A percentile compares a stretch with the other conserved stretches of the same genome.
Conservation (phyloP, 2,329 filamentous ascomycete genomes). For the Colletotrichum salicis region DNA sequence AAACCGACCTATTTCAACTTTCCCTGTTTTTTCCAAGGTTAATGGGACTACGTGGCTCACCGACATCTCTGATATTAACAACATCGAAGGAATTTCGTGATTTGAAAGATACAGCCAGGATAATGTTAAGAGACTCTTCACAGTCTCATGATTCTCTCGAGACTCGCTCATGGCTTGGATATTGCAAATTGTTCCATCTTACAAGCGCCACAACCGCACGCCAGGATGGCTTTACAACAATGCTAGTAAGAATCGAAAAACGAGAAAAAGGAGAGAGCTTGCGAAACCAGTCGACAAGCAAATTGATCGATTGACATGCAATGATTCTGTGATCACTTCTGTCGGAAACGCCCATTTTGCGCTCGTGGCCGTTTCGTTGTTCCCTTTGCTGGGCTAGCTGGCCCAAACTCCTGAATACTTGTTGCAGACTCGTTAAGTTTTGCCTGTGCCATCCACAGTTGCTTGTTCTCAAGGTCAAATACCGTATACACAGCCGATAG, state of each 20-base stretch:
- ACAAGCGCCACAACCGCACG: neutral
- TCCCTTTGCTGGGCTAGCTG: neutral
- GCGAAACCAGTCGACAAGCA: neutral
- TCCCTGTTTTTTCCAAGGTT: neutral
- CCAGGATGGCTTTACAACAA: neutral
- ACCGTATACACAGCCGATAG: neutral
- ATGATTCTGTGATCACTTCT: neutral
- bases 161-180: neutral
- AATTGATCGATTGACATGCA: neutral
- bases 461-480: neutral
- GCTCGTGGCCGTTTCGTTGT: too few relatives aligned
- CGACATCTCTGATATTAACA: neutral
- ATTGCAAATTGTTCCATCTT: neutral
- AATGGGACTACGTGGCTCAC: neutral
- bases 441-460: neutral
- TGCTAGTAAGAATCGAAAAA: neutral
- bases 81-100: neutral
- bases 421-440: neutral
- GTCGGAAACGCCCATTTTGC: neutral
- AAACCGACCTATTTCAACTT: neutral
- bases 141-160: neutral
- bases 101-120: neutral
- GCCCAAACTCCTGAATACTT: neutral
- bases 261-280: neutral
- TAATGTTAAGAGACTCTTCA: neutral